These are phyloP conservation scores for Saccharomycopsis sp. DNA, from an alignment of 805 yeast genomes.

Conservation along the genomic window DNA sequence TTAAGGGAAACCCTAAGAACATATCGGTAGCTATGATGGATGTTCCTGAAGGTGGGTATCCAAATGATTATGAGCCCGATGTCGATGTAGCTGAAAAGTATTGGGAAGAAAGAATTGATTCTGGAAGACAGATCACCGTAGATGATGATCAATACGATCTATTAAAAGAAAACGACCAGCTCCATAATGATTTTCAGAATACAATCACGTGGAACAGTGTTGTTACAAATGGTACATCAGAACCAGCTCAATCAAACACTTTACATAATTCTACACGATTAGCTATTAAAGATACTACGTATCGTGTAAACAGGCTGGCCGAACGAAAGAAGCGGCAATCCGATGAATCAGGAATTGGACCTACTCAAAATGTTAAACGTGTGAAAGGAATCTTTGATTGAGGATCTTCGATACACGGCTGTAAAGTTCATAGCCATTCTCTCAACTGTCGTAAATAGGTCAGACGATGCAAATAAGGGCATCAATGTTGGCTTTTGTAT, in stretches of 20 bases:
- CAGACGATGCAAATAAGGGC: too few relatives aligned
- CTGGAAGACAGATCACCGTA: neutral
- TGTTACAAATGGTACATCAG: neutral
- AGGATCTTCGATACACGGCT: neutral
- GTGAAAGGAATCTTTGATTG: constrained; percentile 19
- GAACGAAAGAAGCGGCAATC: neutral
- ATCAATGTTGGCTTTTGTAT: too few relatives aligned
- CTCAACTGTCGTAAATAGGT: too few relatives aligned
- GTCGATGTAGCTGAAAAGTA: neutral
- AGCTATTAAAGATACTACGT: neutral
- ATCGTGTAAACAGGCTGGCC: neutral
- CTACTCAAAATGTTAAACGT: constrained; percentile 15
- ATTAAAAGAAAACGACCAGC: neutral
- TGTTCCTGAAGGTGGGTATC: neutral
- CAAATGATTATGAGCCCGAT: neutral
- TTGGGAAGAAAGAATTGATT: neutral
- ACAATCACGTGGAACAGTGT: constrained; percentile 19
- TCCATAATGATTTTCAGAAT: constrained; percentile 3
- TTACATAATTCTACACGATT: neutral
- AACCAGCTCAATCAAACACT: neutral
- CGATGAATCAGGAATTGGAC: constrained; percentile 16
- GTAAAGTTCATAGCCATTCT: neutral
- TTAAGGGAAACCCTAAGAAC: neutral
- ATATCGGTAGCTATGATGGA: neutral
- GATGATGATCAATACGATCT: neutral